These are phyloP conservation scores for Coemansia erecta DNA, from an alignment of 192 early-diverging fungal species.

Conservation along the genomic window DNA sequence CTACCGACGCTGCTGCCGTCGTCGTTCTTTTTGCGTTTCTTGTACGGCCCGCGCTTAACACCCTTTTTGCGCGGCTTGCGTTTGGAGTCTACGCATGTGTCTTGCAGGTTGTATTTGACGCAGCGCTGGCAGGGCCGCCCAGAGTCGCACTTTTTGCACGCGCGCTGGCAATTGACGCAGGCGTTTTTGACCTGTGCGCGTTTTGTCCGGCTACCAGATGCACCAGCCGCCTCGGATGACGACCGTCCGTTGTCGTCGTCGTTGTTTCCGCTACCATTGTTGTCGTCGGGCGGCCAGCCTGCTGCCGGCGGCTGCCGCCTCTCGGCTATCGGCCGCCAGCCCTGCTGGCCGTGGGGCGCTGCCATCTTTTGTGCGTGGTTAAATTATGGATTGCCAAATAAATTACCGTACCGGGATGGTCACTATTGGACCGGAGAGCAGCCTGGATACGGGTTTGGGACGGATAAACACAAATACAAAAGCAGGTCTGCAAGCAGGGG, in stretches of 20 bases:
- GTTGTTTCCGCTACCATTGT: background rate
- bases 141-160: conserved; percentile 91
- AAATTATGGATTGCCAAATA: background rate
- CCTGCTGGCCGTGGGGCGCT: too few species aligned
- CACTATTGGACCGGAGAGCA: background rate
- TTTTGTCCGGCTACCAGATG: conserved; percentile 35
- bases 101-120: conserved; percentile 65
- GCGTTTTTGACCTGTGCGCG: conserved; percentile 88
- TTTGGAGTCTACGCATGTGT: conserved; percentile 71
- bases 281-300: too few species aligned
- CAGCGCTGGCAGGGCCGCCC: conserved; percentile 83
- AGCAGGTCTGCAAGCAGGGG: background rate
- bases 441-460: background rate
- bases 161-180: conserved; percentile 83
- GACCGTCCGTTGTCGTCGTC: conserved; percentile 10
- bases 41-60: conserved; percentile 83
- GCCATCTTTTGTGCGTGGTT: background rate
- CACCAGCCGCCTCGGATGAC: background rate
- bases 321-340: too few species aligned
- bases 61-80: conserved; percentile 82
- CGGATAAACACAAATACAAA: background rate
- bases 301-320: too few species aligned
- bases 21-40: conserved; percentile 48
- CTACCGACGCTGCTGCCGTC: background rate
- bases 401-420: background rate